Base-by-base conservation (phyloP, 2,329 filamentous ascomycete genomes). In the Lecanicillium sp. region DNA sequence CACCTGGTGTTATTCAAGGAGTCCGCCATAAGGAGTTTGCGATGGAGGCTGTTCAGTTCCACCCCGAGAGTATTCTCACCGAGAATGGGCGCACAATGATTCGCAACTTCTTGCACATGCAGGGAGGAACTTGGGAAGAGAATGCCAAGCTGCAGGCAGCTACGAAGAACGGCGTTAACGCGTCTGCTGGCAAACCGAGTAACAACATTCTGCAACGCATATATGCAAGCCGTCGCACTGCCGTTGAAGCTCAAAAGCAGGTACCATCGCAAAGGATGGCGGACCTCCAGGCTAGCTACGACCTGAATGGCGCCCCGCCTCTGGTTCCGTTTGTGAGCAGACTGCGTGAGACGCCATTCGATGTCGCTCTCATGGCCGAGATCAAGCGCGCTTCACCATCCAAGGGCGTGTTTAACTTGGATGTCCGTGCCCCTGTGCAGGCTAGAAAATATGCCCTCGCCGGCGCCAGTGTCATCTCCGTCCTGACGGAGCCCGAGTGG, bases 401-500 rank as follows among this genome's bases (percentile, higher is more conserved):
- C 1, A 98, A 98, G 64, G 94, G 92, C 17, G 78, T 94, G 29
- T 97, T 98, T 46, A 87, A 89, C 1, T 72, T 94, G 3, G 79
- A 87, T 18, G 84, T 89, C 17, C 92, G 84, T 51, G 92, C 92
- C 9, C 88, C 92, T 17, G 79, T 82, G 5, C 92, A 98, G 61
- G 92, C 94, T 30, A 80, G 81, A 46, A 87, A 84, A 49, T 98
- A 98, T 59, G 92, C 94, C 9, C 74, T 92, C 37, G 89, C 92
- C 6, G 94, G 92, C 12, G 92, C 92, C 34, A 97, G 90, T 57
- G 87, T 94, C 29, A 98, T 98, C 49, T 97, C 92, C 2, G 92
- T 98, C n/a, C 74, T 98, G 33, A 98, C 92, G 0, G 92, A 98
- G 62, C 92, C 94, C 1, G 85, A 97, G 56, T 98, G 92, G 92